Evolutionary conservation across 2,329 filamentous ascomycete genomes (phyloP).

Genomic region (Geosmithia flava): DNA sequence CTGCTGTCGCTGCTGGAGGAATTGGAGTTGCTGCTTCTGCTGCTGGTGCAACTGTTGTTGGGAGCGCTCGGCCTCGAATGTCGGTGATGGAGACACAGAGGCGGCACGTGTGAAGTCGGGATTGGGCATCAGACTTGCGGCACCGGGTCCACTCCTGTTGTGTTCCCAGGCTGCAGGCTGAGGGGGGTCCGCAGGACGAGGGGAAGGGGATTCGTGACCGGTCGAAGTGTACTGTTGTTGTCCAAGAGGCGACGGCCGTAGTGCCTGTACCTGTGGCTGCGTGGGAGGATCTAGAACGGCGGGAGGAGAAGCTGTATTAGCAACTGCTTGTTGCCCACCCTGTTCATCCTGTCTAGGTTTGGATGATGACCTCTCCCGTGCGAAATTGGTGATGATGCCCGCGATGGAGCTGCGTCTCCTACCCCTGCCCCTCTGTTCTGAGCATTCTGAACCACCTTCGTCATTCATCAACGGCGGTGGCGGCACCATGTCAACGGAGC

Average conservation of each 20-base stretch:
- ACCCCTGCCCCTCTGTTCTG: constrained; percentile 8
- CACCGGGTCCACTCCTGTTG: background rate
- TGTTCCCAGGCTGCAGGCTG: background rate
- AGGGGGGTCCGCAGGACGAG: background rate
- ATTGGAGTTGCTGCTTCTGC: background rate
- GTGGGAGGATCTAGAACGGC: background rate
- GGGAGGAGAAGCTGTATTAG: background rate
- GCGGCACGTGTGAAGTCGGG: background rate
- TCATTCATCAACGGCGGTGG: constrained; percentile 2
- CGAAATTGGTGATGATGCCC: constrained; percentile 14
- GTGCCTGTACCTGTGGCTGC: background rate
- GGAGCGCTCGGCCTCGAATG: background rate
- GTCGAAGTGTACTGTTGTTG: background rate
- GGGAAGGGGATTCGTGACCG: background rate
- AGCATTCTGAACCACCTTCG: constrained; percentile 1
- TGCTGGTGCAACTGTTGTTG: background rate
- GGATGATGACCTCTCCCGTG: constrained; percentile 8
- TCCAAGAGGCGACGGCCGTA: background rate
- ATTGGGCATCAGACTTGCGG: background rate
- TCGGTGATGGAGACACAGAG: background rate
- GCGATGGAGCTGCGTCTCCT: constrained; percentile 15
- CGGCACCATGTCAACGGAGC: constrained; percentile 7
- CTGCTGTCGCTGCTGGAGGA: too few relatives aligned
- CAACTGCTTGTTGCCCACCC: background rate
- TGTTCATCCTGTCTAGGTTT: background rate